These are phyloP conservation scores for Nigrospora sphaerica DNA, from an alignment of 2,329 filamentous ascomycete genomes.

Conservation along the genomic window DNA sequence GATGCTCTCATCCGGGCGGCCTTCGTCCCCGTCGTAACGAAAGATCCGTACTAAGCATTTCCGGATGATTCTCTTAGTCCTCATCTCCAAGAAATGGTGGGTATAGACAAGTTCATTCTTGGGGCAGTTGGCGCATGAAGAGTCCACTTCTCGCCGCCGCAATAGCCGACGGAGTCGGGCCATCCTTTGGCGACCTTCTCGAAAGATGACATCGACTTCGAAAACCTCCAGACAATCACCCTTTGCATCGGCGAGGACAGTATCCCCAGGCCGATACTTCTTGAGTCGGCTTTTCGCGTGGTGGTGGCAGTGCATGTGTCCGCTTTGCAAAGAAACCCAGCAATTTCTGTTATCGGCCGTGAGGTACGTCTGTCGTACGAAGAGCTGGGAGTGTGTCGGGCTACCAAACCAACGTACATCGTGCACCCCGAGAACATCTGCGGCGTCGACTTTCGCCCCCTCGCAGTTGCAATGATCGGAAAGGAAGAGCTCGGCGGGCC, in stretches of 20 bases:
- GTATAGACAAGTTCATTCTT: slow-evolving; percentile 44
- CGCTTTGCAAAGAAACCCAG: slow-evolving; percentile 50
- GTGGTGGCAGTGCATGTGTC: slow-evolving; percentile 46
- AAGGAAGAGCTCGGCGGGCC: slow-evolving; percentile 67
- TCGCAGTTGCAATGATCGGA: slow-evolving; percentile 69
- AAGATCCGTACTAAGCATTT: slow-evolving; percentile 56
- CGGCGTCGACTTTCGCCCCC: slow-evolving; percentile 35
- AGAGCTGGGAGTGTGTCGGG: slow-evolving; percentile 46
- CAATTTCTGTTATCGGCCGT: slow-evolving; percentile 40
- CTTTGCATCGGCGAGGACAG: slow-evolving; percentile 40
- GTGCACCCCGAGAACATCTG: slow-evolving; percentile 51
- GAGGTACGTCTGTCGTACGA: slow-evolving; percentile 65
- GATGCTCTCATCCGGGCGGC: slow-evolving; percentile 30
- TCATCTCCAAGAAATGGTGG: slow-evolving; percentile 21
- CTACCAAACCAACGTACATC: slow-evolving; percentile 49
- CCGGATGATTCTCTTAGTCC: slow-evolving; percentile 35
- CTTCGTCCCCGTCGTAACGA: slow-evolving; percentile 1
- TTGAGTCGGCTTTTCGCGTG: slow-evolving; percentile 4
- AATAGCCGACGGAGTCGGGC: slow-evolving; percentile 44
- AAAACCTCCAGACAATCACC: slow-evolving; percentile 48
- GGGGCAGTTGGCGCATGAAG: slow-evolving; percentile 17
- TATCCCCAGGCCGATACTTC: slow-evolving; percentile 46
- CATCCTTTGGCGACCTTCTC: slow-evolving; percentile 13
- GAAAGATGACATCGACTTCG: slow-evolving; percentile 39
- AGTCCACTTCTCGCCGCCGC: slow-evolving; percentile 37